phyloP scores from a whole-genome alignment of 2,329 filamentous ascomycete species.

The Trichoderma koningiopsis region DNA sequence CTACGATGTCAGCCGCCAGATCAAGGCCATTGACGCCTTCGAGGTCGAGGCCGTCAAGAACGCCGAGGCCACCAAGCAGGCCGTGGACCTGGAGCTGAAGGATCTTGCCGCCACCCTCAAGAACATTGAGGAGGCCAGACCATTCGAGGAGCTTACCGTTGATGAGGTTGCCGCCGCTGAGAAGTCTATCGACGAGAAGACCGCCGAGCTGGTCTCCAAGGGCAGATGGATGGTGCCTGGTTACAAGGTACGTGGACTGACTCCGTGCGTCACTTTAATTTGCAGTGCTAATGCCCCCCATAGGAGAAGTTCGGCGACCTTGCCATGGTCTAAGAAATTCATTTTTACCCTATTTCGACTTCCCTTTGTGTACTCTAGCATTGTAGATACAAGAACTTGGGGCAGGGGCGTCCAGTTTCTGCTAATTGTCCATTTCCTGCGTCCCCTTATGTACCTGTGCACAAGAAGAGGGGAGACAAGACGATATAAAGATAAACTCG shows the following conservation, averaged over 20 bases:
- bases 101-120: slow-evolving; percentile 91
- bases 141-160: slow-evolving; percentile 96
- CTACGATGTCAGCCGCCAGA: slow-evolving; percentile 90
- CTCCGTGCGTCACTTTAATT: neutral
- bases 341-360: slow-evolving; percentile 42
- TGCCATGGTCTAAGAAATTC: slow-evolving; percentile 76
- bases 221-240: slow-evolving; percentile 97
- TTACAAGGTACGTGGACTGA: slow-evolving; percentile 80
- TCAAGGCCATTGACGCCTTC: slow-evolving; percentile 98
- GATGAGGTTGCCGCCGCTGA: slow-evolving; percentile 93
- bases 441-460: slow-evolving; percentile 12
- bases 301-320: slow-evolving; percentile 99
- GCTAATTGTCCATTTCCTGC: slow-evolving; percentile 34
- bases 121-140: slow-evolving; percentile 95
- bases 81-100: slow-evolving; percentile 92
- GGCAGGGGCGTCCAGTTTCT: slow-evolving; percentile 38
- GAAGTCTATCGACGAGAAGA: slow-evolving; percentile 97
- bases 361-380: slow-evolving; percentile 68
- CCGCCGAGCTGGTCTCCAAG: slow-evolving; percentile 90
- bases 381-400: slow-evolving; percentile 63
- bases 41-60: slow-evolving; percentile 97
- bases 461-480: neutral
- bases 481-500: neutral
- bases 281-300: slow-evolving; percentile 48
- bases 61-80: slow-evolving; percentile 93